Percentiles rank a stretch among this genome's conserved stretches.
phyloP scores from a whole-genome alignment of 1,284 basidiomycete genomes.

The Cryptococcus sp. region DNA sequence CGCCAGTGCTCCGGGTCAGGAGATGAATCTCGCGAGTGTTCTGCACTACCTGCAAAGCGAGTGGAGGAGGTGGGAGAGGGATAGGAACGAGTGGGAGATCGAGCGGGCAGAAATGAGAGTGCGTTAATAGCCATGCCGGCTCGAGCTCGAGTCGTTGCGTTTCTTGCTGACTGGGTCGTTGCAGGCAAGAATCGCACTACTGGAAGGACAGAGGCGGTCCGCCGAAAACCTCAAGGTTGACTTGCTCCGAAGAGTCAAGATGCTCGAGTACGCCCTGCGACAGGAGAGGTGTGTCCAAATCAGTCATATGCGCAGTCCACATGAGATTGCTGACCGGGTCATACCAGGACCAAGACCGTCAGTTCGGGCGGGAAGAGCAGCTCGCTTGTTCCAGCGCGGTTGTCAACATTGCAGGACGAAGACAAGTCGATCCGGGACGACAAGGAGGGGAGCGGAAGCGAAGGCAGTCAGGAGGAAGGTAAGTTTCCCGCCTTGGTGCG shows the following conservation, averaged over 20 bases:
- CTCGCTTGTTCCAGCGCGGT: slow-evolving; percentile 42
- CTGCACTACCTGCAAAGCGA: slow-evolving; percentile 97
- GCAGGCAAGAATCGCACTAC: slow-evolving; percentile 91
- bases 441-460: slow-evolving; percentile 48
- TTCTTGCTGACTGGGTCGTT: neutral
- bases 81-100: slow-evolving; percentile 99
- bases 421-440: slow-evolving; percentile 40
- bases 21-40: slow-evolving; percentile 90
- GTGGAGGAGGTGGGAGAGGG: slow-evolving; percentile 94
- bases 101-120: slow-evolving; percentile 98
- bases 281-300: slow-evolving; percentile 75
- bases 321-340: too few relatives aligned
- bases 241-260: slow-evolving; percentile 93
- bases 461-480: slow-evolving; percentile 43
- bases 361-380: slow-evolving; percentile 55
- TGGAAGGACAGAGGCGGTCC: slow-evolving; percentile 93
- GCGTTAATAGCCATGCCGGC: slow-evolving; percentile 47
- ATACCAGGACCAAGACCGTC: slow-evolving; percentile 73
- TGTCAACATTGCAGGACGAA: slow-evolving; percentile 50
- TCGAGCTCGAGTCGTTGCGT: neutral
- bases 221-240: slow-evolving; percentile 97
- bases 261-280: slow-evolving; percentile 94
- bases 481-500: neutral
- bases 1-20: slow-evolving; percentile 47
- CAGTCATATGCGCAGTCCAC: slow-evolving; percentile 16